These are phyloP conservation scores for Nakaseomyces delphensis DNA, from an alignment of 1,139 yeast genomes.

Conservation along the genomic window DNA sequence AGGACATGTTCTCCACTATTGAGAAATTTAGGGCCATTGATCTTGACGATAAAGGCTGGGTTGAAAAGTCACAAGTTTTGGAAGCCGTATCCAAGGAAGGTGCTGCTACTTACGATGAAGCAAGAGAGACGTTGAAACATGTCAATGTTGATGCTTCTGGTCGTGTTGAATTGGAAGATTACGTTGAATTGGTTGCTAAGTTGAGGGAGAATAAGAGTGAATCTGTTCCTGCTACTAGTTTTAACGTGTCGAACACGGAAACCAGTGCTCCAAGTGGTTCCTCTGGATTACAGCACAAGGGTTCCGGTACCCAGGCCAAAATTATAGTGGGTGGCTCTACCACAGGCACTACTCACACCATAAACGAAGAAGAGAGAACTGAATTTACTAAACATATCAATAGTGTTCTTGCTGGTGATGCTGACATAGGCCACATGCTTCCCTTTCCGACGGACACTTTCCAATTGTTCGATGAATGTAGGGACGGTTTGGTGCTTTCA, in stretches of 20 bases:
- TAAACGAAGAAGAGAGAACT: constrained; percentile 91
- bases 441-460: constrained; percentile 93
- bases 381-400: constrained; percentile 96
- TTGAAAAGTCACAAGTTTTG: constrained; percentile 82
- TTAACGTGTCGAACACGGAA: constrained; percentile 16
- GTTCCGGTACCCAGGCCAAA: constrained; percentile 47
- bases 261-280: constrained; percentile 22
- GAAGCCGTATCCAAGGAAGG: constrained; percentile 76
- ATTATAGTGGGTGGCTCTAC: constrained; percentile 79
- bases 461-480: constrained; percentile 93
- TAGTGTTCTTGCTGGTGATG: constrained; percentile 83
- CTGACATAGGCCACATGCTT: constrained; percentile 71
- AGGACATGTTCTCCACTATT: constrained; percentile 73
- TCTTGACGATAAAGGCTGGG: constrained; percentile 89
- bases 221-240: constrained; percentile 32
- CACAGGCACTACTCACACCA: constrained; percentile 92
- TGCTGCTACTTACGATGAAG: constrained; percentile 76
- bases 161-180: constrained; percentile 92
- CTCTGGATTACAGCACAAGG: constrained; percentile 41
- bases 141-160: constrained; percentile 96
- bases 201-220: constrained; percentile 40
- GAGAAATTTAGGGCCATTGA: constrained; percentile 81
- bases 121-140: constrained; percentile 82
- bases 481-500: constrained; percentile 88
- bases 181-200: constrained; percentile 74